Evolutionary conservation across 352 stramenopile species (phyloP).

Genomic region (Phytophthora citrophthora): DNA sequence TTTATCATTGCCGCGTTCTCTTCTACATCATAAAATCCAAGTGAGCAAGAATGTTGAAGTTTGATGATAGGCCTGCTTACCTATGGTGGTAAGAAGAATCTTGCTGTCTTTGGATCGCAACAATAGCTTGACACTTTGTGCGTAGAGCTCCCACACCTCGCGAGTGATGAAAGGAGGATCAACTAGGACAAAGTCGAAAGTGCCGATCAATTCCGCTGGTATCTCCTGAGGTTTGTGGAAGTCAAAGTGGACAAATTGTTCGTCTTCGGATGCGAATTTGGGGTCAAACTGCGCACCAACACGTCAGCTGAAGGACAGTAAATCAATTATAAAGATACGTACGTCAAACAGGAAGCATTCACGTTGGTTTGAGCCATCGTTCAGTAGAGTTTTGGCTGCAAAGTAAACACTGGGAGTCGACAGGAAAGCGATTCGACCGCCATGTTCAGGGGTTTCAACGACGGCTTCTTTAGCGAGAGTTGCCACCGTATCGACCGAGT

Average conservation of each 20-base stretch:
- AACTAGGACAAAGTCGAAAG: constrained; percentile 93
- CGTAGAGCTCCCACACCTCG: constrained; percentile 93
- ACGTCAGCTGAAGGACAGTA: background rate
- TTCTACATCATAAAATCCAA: constrained; percentile 37
- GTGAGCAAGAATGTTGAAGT: background rate
- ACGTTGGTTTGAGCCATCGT: constrained; percentile 18
- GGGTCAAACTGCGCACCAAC: constrained; percentile 71
- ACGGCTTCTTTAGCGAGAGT: constrained; percentile 68
- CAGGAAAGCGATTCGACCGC: constrained; percentile 85
- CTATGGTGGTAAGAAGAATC: constrained; percentile 92
- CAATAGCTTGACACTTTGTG: constrained; percentile 68
- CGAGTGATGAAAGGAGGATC: constrained; percentile 96
- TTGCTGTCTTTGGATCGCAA: constrained; percentile 60
- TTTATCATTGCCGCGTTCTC: constrained; percentile 91
- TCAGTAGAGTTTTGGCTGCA: constrained; percentile 63
- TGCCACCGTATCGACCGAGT: constrained; percentile 89
- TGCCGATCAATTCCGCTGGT: constrained; percentile 49
- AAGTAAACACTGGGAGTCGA: constrained; percentile 96
- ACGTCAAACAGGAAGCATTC: constrained; percentile 92
- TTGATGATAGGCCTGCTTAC: constrained; percentile 34
- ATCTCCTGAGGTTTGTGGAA: constrained; percentile 87
- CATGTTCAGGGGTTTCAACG: constrained; percentile 48
- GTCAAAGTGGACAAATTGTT: constrained; percentile 89
- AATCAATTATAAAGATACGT: constrained; percentile 16
- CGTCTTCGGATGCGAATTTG: constrained; percentile 72